A percentile compares a stretch with the other conserved stretches of the same genome.
Conservation (phyloP, 169 alveolate genomes). For the Plasmodium vivax region DNA sequence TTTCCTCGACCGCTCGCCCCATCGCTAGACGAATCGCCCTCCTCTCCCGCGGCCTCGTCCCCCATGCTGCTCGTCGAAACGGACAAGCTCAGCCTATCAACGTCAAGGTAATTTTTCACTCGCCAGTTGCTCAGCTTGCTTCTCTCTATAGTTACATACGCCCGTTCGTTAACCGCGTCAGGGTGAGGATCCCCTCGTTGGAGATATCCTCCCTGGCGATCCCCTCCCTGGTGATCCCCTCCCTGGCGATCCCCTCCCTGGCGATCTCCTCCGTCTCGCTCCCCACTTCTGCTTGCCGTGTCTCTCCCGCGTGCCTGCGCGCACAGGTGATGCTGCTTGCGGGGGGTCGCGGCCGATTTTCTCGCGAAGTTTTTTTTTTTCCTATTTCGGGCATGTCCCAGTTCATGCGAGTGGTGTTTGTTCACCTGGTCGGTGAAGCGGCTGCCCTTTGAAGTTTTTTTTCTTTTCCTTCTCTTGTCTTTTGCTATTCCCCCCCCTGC, state of each 20-base stretch:
- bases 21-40: neutral
- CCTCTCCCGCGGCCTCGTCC: neutral
- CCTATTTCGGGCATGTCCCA: neutral
- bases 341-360: neutral
- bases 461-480: neutral
- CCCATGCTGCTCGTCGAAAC: neutral
- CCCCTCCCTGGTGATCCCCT: too few species aligned
- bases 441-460: neutral
- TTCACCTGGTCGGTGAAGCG: neutral
- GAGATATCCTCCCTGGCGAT: neutral
- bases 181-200: neutral
- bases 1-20: neutral
- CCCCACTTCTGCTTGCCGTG: neutral
- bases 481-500: neutral
- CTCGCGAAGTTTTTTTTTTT: neutral
- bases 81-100: neutral
- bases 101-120: neutral
- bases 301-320: neutral
- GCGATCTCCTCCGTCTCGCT: too few species aligned
- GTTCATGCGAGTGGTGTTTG: neutral
- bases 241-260: too few species aligned
- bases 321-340: neutral
- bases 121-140: neutral
- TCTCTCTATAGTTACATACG: neutral
- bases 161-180: neutral